Conservation (phyloP, 768 basidiomycete genomes). For the Boletus vermiculosoides region DNA sequence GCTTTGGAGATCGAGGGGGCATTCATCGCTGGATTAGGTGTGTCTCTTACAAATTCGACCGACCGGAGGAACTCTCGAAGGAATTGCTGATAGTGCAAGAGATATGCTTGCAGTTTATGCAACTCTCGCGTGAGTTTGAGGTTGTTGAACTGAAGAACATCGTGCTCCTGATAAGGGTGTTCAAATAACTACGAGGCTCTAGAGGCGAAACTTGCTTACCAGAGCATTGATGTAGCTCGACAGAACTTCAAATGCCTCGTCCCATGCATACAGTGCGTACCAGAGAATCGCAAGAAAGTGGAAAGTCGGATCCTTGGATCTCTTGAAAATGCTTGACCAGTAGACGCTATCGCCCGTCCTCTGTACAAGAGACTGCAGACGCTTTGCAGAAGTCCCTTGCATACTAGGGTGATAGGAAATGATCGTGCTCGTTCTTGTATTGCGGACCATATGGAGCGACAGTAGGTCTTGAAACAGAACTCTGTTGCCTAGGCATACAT, state of each 20-base stretch:
- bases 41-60: slow-evolving; percentile 47
- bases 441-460: slow-evolving; percentile 40
- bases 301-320: slow-evolving; percentile 33
- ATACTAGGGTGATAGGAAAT: slow-evolving; percentile 33
- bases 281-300: slow-evolving; percentile 45
- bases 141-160: slow-evolving; percentile 41
- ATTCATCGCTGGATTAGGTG: slow-evolving; percentile 50
- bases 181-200: neutral
- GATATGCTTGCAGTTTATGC: slow-evolving; percentile 53
- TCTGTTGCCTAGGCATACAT: slow-evolving; percentile 12
- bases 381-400: slow-evolving; percentile 25
- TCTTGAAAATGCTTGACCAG: slow-evolving; percentile 33
- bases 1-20: slow-evolving; percentile 10
- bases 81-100: slow-evolving; percentile 52
- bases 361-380: slow-evolving; percentile 27
- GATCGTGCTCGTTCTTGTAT: slow-evolving; percentile 33
- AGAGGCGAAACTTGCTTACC: slow-evolving; percentile 28
- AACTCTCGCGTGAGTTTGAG: slow-evolving; percentile 52
- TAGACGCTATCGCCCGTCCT: slow-evolving; percentile 35
- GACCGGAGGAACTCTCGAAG: slow-evolving; percentile 54
- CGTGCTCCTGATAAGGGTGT: slow-evolving; percentile 39
- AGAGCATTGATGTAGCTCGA: slow-evolving; percentile 50
- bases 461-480: slow-evolving; percentile 34
- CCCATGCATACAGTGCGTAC: slow-evolving; percentile 63
- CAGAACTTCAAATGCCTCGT: slow-evolving; percentile 52